phyloP scores from a whole-genome alignment of 2,329 filamentous ascomycete species.

The Tolypocladium tropicale region DNA sequence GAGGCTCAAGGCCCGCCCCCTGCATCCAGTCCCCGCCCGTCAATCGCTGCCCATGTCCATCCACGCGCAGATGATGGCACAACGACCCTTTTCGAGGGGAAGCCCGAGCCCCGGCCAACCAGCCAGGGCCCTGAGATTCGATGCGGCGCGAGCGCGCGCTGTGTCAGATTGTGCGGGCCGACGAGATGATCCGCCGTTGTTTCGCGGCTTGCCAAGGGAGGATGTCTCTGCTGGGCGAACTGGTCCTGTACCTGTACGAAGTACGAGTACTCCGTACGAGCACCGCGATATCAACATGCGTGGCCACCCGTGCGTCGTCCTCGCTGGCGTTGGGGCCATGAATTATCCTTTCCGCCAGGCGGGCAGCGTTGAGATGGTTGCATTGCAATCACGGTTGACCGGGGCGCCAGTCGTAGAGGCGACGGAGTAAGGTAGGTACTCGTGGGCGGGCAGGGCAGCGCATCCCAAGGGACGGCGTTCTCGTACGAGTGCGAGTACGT shows the following conservation, averaged over 20 bases:
- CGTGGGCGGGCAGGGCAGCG: too few relatives aligned
- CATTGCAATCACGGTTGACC: not conserved
- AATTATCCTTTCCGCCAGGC: not conserved
- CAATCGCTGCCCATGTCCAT: not conserved
- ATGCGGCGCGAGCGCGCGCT: not conserved
- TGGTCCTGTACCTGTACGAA: not conserved
- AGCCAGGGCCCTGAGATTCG: not conserved
- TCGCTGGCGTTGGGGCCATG: too few relatives aligned
- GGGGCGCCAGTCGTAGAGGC: too few relatives aligned
- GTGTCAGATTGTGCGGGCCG: constrained; percentile 2
- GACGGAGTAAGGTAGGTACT: too few relatives aligned
- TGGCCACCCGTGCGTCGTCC: not conserved
- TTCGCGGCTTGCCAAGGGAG: not conserved
- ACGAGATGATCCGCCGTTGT: constrained; percentile 1
- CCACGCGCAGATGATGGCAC: too few relatives aligned
- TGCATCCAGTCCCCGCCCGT: not conserved
- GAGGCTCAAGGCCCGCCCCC: not conserved
- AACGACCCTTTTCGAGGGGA: too few relatives aligned
- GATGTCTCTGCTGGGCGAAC: not conserved
- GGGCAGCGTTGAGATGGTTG: not conserved
- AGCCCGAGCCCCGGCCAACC: not conserved
- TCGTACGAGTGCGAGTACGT: too few relatives aligned
- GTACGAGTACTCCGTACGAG: too few relatives aligned
- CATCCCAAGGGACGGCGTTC: too few relatives aligned
- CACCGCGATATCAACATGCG: too few relatives aligned